A percentile compares a stretch with the other conserved stretches of the same genome.
Evolutionary conservation across 805 yeast genomes (phyloP).

Genomic region (Ogataea salicorniae): DNA sequence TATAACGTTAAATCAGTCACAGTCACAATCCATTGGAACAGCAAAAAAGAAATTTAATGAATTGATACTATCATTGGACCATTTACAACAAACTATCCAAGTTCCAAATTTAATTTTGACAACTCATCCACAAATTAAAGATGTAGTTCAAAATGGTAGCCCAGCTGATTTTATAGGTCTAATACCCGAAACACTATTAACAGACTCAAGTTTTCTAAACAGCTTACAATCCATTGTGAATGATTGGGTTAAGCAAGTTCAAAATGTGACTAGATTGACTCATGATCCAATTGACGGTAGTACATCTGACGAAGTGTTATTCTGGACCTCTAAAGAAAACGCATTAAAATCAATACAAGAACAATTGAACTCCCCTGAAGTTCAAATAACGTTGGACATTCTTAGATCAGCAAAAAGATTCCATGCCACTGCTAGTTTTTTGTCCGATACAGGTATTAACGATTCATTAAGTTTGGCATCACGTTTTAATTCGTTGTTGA

Average conservation of each 20-base stretch:
- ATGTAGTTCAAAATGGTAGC: conserved; percentile 28
- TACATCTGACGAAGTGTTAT: conserved; percentile 60
- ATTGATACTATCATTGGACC: conserved; percentile 58
- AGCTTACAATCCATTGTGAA: conserved; percentile 65
- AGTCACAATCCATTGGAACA: conserved; percentile 33
- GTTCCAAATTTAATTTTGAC: conserved; percentile 56
- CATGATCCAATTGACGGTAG: conserved; percentile 53
- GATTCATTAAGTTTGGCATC: conserved; percentile 48
- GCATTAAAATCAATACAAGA: conserved; percentile 50
- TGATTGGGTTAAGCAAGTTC: conserved; percentile 65
- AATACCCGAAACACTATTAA: conserved; percentile 28
- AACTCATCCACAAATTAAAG: conserved; percentile 47
- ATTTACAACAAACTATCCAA: conserved; percentile 61
- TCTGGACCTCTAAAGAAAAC: conserved; percentile 70
- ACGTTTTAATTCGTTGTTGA: conserved; percentile 57
- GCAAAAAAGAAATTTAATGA: conserved; percentile 66
- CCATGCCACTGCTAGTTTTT: conserved; percentile 69
- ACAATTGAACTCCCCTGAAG: conserved; percentile 53
- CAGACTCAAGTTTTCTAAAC: conserved; percentile 58
- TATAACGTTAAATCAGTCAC: conserved; percentile 20
- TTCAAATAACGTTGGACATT: conserved; percentile 52
- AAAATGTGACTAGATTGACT: conserved; percentile 47
- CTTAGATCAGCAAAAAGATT: conserved; percentile 69
- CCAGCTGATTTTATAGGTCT: conserved; percentile 5
- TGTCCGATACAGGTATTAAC: conserved; percentile 63